Base-by-base conservation (phyloP, 495 filamentous ascomycete species). In the Penicillium daleae region DNA sequence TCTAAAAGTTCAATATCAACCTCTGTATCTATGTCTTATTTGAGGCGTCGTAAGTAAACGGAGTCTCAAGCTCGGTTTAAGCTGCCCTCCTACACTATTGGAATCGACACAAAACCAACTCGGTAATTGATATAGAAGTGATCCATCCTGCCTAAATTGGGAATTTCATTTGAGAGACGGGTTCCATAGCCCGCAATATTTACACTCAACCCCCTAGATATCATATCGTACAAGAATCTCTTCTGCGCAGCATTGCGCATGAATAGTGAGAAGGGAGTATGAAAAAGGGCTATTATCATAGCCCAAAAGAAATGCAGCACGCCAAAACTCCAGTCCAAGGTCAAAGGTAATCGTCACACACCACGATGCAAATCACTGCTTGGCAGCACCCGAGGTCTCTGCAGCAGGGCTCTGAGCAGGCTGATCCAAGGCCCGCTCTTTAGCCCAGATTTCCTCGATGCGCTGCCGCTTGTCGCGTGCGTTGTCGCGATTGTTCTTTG, bases 371-470 rank as follows among this genome's bases (percentile, higher is more conserved):
- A 15, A 32, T 62, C 50, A 74, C 63, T 65, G 66, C 60, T 74
- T 67, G 9, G 63, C 40, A 9, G 55, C 40, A 49, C 29, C 40
- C 2, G 60, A 33, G 51, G 32, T 57, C 26, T 53, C 65, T 15
- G 59, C 61, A 3, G 39, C 27, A 26, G 27, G 19, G 44, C 31
- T 65, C 8, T 52, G 22, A 52, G 60, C n/a, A 21, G 65, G 64
- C 53, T 57, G 48, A 52, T 73, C 71, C 2, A 72, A 27, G 13
- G 60, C 72, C 57, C 74, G 74, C 68, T 82, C 79, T 22, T 96
- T 91, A 33, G 85, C 87, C 92, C 92, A 97, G 40, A 85, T 83
- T 70, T 82, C 81, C 73, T 89, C 83, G 62, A 96, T 86, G 66
- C 83, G 82, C 56, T 84, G 81, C 59, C 87, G 83, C 73, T 92